Evolutionary conservation across 108 stramenopile species (phyloP).

Genomic region (Nannochloropsis salina): DNA sequence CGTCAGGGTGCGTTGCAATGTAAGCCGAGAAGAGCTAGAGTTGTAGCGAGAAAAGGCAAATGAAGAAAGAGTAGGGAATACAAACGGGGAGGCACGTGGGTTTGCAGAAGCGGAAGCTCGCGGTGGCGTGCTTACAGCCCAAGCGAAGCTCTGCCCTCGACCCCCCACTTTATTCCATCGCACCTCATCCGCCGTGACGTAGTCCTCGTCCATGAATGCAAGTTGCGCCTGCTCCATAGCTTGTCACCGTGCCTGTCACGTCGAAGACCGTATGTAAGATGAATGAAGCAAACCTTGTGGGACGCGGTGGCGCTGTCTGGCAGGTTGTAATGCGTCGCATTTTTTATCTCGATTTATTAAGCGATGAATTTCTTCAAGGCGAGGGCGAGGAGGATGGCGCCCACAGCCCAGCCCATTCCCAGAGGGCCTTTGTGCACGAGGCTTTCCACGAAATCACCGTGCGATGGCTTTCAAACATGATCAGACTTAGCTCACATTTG

Average conservation of each 20-base stretch:
- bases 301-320: too few relatives aligned
- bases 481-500: too few relatives aligned
- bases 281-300: too few relatives aligned
- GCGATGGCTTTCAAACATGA: too few relatives aligned
- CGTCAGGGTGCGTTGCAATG: background rate
- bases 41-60: background rate
- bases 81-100: background rate
- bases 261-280: too few relatives aligned
- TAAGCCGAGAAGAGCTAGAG: background rate
- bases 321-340: too few relatives aligned
- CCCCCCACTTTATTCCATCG: background rate
- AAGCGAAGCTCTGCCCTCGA: background rate
- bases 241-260: background rate
- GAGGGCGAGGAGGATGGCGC: too few relatives aligned
- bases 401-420: too few relatives aligned
- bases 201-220: constrained; percentile 13
- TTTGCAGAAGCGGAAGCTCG: background rate
- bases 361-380: too few relatives aligned
- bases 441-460: too few relatives aligned
- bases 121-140: background rate
- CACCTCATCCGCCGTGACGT: background rate
- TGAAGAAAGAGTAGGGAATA: background rate
- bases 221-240: background rate
- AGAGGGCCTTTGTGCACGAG: too few relatives aligned
- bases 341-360: too few relatives aligned